Evolutionary conservation across 2,329 filamentous ascomycete genomes (phyloP).

Genomic region (Periglandula ipomoeae): DNA sequence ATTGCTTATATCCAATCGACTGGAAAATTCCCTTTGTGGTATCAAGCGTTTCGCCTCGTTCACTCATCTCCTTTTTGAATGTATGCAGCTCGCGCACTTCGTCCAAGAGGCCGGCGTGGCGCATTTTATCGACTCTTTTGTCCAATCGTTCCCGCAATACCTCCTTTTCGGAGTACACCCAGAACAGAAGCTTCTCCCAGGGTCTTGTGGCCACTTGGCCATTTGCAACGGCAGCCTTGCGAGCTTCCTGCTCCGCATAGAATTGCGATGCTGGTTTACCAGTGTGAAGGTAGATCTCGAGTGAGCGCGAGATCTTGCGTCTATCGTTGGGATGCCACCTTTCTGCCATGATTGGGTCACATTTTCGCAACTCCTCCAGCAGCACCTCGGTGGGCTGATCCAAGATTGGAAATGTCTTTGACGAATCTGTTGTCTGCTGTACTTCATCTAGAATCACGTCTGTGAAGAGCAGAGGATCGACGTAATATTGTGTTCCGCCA

Average conservation of each 20-base stretch:
- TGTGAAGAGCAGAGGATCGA: constrained; percentile 72
- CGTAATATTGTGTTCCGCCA: constrained; percentile 93
- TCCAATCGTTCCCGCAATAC: constrained; percentile 63
- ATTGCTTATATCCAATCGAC: constrained; percentile 92
- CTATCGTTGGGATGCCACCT: constrained; percentile 91
- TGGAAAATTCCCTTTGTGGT: constrained; percentile 84
- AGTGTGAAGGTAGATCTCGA: constrained; percentile 82
- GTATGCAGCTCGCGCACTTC: constrained; percentile 39
- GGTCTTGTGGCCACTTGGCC: constrained; percentile 14
- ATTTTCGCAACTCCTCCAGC: constrained; percentile 60
- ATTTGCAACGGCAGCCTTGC: constrained; percentile 22
- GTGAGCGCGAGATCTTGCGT: constrained; percentile 79
- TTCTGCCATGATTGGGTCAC: constrained; percentile 83
- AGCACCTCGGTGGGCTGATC: constrained; percentile 62
- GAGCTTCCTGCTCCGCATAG: constrained; percentile 65
- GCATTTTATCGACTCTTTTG: constrained; percentile 74
- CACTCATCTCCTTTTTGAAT: constrained; percentile 25
- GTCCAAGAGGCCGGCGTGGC: constrained; percentile 43
- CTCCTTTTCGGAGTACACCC: constrained; percentile 71
- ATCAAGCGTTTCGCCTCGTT: constrained; percentile 51
- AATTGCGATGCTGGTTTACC: constrained; percentile 76
- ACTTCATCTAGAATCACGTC: constrained; percentile 47
- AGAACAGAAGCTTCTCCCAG: constrained; percentile 64
- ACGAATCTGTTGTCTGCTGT: constrained; percentile 21
- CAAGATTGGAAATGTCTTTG: constrained; percentile 57